Conservation (phyloP, 2,329 filamentous ascomycete genomes). For the Lachnellula subtilissima region DNA sequence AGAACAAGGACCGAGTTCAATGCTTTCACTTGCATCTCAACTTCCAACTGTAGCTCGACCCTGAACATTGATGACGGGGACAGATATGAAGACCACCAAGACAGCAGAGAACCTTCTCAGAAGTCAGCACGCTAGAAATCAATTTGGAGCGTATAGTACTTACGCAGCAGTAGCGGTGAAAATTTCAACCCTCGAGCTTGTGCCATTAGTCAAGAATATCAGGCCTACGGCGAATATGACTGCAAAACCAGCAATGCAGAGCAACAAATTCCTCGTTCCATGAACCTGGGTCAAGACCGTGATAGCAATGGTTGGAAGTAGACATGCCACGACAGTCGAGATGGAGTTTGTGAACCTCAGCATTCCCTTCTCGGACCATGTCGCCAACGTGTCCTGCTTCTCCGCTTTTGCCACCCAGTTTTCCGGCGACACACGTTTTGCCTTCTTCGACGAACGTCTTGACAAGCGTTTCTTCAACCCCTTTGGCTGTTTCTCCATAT, state of each 20-base stretch:
- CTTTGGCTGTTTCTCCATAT: background rate
- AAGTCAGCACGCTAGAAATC: background rate
- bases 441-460: background rate
- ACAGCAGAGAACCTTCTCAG: constrained; percentile 1
- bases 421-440: background rate
- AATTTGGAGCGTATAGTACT: background rate
- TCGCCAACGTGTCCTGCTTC: background rate
- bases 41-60: no score
- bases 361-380: background rate
- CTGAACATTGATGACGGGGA: background rate
- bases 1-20: no score
- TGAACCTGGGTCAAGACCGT: constrained; percentile 4
- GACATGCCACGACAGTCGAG: constrained; percentile 6
- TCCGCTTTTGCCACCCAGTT: background rate
- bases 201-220: constrained; percentile 3
- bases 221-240: constrained; percentile 7
- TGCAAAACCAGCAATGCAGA: constrained; percentile 6
- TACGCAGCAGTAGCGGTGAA: constrained; percentile 12
- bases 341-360: constrained; percentile 3
- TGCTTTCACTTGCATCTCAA: no score
- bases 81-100: constrained; percentile 1
- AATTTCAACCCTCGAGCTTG: constrained; percentile 5
- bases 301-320: constrained; percentile 9
- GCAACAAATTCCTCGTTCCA: background rate
- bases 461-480: background rate